Conservation (phyloP, 75 land plant genomes). For the Larix kaempferi region DNA sequence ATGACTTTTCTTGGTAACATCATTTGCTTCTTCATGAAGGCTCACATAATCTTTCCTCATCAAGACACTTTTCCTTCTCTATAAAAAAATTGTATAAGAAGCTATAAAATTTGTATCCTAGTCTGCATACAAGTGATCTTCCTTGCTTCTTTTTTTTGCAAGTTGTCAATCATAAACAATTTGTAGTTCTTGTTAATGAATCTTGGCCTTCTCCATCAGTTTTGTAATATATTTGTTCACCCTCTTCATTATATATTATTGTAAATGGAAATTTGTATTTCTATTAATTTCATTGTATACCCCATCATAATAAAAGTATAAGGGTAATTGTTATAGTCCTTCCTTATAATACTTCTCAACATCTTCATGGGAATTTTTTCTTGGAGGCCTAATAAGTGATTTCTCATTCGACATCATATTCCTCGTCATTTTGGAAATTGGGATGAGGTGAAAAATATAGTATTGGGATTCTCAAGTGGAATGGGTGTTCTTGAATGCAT, state of each 20-base stretch:
- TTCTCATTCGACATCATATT: slow-evolving; percentile 55
- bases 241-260: slow-evolving; percentile 48
- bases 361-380: slow-evolving; percentile 43
- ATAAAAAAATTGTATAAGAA: slow-evolving; percentile 91
- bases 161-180: slow-evolving; percentile 84
- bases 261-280: slow-evolving; percentile 32
- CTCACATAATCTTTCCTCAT: slow-evolving; percentile 78
- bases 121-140: slow-evolving; percentile 83
- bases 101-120: slow-evolving; percentile 90
- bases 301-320: slow-evolving; percentile 83
- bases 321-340: slow-evolving; percentile 84
- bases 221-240: slow-evolving; percentile 75
- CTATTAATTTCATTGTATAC: slow-evolving; percentile 93
- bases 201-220: slow-evolving; percentile 72
- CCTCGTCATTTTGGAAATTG: slow-evolving; percentile 27
- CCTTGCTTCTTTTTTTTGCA: slow-evolving; percentile 83
- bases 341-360: slow-evolving; percentile 82
- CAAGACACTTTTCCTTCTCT: slow-evolving; percentile 67
- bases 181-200: slow-evolving; percentile 68
- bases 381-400: slow-evolving; percentile 68
- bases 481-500: slow-evolving; percentile 45
- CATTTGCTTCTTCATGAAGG: neutral
- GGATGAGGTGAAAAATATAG: slow-evolving; percentile 13
- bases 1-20: too few relatives aligned
- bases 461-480: slow-evolving; percentile 4